These are phyloP conservation scores for Raphanus hybrid DNA, from an alignment of 441 rosid genomes.

Conservation along the genomic window DNA sequence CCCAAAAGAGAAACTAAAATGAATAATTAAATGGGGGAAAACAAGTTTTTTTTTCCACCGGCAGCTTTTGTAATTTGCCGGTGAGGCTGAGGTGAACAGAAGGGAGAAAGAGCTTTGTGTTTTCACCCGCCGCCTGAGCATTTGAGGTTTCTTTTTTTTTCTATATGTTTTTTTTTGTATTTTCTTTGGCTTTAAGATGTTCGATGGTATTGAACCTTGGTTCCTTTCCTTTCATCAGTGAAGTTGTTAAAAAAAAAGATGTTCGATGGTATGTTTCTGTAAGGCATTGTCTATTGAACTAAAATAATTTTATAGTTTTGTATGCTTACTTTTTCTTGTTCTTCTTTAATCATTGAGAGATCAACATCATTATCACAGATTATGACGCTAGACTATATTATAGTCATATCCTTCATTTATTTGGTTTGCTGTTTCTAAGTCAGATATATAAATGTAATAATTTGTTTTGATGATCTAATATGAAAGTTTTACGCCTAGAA, in stretches of 20 bases:
- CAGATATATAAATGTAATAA: neutral
- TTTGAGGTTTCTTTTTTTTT: neutral
- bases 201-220: neutral
- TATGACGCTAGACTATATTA: neutral
- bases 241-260: neutral
- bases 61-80: conserved; percentile 42
- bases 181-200: conserved; percentile 4
- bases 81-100: conserved; percentile 37
- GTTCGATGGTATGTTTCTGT: neutral
- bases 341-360: conserved; percentile 6
- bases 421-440: neutral
- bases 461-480: neutral
- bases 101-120: conserved; percentile 28
- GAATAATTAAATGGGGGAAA: conserved; percentile 28
- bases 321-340: neutral
- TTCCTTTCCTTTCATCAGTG: too few species aligned
- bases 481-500: neutral
- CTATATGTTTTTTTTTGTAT: neutral
- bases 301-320: neutral
- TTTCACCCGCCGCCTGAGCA: conserved; percentile 34
- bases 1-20: neutral
- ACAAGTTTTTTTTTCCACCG: conserved; percentile 27
- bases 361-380: neutral
- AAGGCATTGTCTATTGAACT: neutral
- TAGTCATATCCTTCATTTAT: neutral